These are phyloP conservation scores for Apiotrichum domesticum DNA, from an alignment of 1,284 basidiomycete species.

Conservation along the genomic window DNA sequence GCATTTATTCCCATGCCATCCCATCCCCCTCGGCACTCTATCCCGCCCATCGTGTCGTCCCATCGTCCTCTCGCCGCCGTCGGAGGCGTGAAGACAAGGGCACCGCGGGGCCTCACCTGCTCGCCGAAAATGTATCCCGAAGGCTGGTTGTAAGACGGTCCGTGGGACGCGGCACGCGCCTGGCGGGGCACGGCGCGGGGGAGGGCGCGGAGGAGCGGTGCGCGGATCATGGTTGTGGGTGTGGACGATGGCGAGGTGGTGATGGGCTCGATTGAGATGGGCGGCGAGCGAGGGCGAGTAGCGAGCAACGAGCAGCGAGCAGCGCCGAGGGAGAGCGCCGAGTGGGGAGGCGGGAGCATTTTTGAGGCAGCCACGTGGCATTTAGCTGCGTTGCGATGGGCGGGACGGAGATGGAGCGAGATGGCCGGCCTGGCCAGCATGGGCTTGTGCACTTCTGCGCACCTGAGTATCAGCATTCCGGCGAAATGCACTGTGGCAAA, in stretches of 20 bases:
- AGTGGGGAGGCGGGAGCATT: no score
- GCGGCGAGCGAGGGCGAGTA: not conserved
- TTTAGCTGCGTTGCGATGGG: no score
- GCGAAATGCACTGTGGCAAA: conserved; percentile 10
- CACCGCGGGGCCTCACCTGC: conserved; percentile 56
- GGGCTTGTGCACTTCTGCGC: not conserved
- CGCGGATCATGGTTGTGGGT: conserved; percentile 15
- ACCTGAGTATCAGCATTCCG: not conserved
- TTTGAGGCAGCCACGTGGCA: no score
- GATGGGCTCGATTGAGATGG: not conserved
- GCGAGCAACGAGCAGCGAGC: no score
- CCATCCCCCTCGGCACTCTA: no score
- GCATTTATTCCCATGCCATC: no score
- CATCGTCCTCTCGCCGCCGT: no score
- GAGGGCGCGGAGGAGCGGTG: conserved; percentile 11
- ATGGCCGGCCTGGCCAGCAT: not conserved
- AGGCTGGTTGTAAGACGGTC: conserved; percentile 78
- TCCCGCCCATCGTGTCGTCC: no score
- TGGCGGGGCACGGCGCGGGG: conserved; percentile 6
- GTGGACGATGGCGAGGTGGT: not conserved
- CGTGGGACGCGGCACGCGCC: conserved; percentile 57
- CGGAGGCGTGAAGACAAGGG: no score
- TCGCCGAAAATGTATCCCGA: conserved; percentile 81
- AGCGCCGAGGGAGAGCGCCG: not conserved
- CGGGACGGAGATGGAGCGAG: no score